Conservation (phyloP, 768 basidiomycete genomes). For the Pisolithus microcarpus region DNA sequence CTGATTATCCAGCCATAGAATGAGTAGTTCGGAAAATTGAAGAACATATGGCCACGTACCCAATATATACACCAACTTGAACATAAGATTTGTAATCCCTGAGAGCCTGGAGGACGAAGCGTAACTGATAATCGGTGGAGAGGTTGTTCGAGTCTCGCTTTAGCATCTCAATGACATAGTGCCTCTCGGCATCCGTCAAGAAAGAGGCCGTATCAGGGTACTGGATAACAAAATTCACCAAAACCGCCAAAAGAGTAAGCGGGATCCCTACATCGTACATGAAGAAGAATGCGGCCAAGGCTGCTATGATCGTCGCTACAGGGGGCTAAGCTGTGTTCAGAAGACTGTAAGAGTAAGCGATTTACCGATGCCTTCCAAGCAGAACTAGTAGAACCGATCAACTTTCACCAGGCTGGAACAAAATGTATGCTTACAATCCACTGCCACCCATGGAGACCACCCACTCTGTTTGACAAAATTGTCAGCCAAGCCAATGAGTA, state of each 20-base stretch:
- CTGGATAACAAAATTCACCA: constrained; percentile 17
- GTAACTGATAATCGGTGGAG: constrained; percentile 37
- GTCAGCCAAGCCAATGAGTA: background rate
- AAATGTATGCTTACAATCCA: constrained; percentile 27
- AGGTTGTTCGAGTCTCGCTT: constrained; percentile 39
- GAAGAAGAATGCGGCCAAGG: constrained; percentile 34
- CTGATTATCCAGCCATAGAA: constrained; percentile 13
- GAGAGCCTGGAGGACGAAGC: constrained; percentile 44
- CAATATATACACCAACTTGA: constrained; percentile 34
- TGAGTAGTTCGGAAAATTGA: background rate
- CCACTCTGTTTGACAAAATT: constrained; percentile 8
- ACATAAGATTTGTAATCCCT: constrained; percentile 37
- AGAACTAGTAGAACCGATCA: constrained; percentile 20
- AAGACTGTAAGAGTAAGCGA: background rate
- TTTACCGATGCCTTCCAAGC: constrained; percentile 24
- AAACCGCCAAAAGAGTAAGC: background rate
- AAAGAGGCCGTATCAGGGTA: constrained; percentile 56
- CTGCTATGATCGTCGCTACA: constrained; percentile 16
- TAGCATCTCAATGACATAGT: constrained; percentile 33
- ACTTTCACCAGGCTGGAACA: background rate
- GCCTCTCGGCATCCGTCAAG: constrained; percentile 39
- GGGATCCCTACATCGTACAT: constrained; percentile 42
- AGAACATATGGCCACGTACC: constrained; percentile 21
- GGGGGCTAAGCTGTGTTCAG: background rate
- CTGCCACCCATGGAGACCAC: constrained; percentile 30